Percentiles rank a stretch among this genome's conserved stretches.
phyloP scores from a whole-genome alignment of 176 grass and related monocot genomes.

The Aegilops sharonensis region DNA sequence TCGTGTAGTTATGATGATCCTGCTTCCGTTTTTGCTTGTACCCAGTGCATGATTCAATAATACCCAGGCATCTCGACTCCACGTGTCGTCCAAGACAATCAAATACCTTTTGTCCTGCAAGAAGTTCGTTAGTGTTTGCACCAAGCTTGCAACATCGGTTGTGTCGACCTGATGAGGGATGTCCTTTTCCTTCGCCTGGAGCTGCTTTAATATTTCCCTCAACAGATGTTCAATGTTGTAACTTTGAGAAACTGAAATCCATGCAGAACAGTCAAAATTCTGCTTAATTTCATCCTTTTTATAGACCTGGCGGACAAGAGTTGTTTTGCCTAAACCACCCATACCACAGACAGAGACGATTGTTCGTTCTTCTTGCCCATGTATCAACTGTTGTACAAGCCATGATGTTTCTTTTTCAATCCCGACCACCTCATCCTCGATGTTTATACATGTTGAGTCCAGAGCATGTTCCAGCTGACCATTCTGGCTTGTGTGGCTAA shows the following conservation, averaged over 20 bases:
- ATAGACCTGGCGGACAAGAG: slow-evolving; percentile 14
- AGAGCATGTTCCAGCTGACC: background rate
- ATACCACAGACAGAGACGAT: background rate
- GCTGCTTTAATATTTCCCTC: background rate
- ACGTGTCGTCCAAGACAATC: too few relatives aligned
- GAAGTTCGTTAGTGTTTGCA: too few relatives aligned
- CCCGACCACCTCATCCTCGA: background rate
- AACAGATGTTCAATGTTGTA: background rate
- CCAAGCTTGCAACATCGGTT: too few relatives aligned
- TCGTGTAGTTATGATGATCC: too few relatives aligned
- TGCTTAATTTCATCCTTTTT: background rate
- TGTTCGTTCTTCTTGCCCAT: background rate
- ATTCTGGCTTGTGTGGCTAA: background rate
- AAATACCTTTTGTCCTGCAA: too few relatives aligned
- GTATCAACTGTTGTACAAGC: background rate
- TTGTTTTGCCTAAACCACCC: slow-evolving; percentile 21
- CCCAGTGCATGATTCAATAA: too few relatives aligned
- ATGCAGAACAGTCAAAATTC: background rate
- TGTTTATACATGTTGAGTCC: background rate
- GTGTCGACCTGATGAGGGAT: too few relatives aligned
- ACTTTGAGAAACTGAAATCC: slow-evolving; percentile 5
- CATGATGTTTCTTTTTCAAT: background rate
- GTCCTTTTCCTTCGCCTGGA: too few relatives aligned
- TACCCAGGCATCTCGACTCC: too few relatives aligned
- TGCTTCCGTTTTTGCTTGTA: too few relatives aligned